Evolutionary conservation across 805 yeast genomes (phyloP).

Genomic region (Zygosaccharomyces lentus): DNA sequence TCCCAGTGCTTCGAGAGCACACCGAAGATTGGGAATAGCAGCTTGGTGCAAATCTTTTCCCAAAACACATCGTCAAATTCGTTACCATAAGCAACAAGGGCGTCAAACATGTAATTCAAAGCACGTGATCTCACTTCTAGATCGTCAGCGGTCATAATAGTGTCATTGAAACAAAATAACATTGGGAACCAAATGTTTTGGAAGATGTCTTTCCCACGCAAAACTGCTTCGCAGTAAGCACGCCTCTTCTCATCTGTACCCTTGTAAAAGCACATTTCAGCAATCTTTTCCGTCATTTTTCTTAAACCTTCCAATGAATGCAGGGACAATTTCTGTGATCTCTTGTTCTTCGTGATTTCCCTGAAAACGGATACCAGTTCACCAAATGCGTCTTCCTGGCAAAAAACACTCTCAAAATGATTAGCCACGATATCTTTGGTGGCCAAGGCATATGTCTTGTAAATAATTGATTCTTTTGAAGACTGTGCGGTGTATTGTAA

Average conservation of each 20-base stretch:
- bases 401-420: slow-evolving; percentile 56
- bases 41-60: slow-evolving; percentile 71
- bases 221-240: slow-evolving; percentile 20
- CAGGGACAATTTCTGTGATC: slow-evolving; percentile 74
- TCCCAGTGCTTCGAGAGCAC: slow-evolving; percentile 75
- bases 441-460: slow-evolving; percentile 59
- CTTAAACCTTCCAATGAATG: slow-evolving; percentile 75
- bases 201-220: slow-evolving; percentile 42
- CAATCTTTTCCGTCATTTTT: slow-evolving; percentile 55
- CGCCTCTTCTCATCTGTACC: slow-evolving; percentile 22
- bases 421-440: slow-evolving; percentile 53
- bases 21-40: slow-evolving; percentile 86
- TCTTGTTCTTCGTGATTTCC: slow-evolving; percentile 77
- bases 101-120: slow-evolving; percentile 74
- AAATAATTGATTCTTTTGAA: slow-evolving; percentile 53
- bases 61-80: slow-evolving; percentile 73
- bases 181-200: slow-evolving; percentile 79
- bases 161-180: slow-evolving; percentile 77
- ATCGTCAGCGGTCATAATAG: slow-evolving; percentile 90
- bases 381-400: slow-evolving; percentile 59
- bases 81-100: slow-evolving; percentile 72
- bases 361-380: slow-evolving; percentile 73
- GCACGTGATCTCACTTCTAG: slow-evolving; percentile 91
- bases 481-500: slow-evolving; percentile 66
- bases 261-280: slow-evolving; percentile 38